Evolutionary conservation across 2,329 filamentous ascomycete species (phyloP), one percentile per base, ranked within the genome.

Genomic region (Fusarium stilboides): DNA sequence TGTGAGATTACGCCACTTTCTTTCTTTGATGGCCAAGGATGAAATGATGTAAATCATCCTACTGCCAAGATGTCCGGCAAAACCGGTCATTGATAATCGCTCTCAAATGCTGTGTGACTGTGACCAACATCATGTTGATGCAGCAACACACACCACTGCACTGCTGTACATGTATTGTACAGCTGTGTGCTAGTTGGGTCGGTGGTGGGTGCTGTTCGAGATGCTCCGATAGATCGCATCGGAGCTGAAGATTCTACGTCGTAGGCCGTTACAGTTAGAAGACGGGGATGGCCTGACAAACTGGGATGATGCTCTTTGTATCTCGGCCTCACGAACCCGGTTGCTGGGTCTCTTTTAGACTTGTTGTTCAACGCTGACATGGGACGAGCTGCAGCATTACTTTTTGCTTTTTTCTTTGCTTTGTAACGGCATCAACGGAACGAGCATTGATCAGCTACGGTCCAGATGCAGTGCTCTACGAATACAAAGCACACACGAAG

Each of bases 221-320:
- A 63, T 53, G 43, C 56, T 70, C 57, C 53, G 66, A 63, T 67
- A 54, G 37, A 70, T 70, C 57, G 58, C 50, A 69, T 68, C 67
- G 43, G 47, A 47, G 47, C 58, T 61, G 45, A 61, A 61, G 57
- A 55, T 52, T 51, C 19, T 42, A 22, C n/a, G 19, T 52, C 46
- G 37, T 46, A 39, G 50, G 46, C 44, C 57, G 28, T 31, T 31
- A 13, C 10, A 31, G 28, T 31, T 13, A 42, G 34, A 60, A 43
- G 39, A 40, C 37, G 44, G 40, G 28, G 34, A 51, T 44, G 34
- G 34, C 17, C 44, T 33, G 45, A 60, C 44, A 50, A 53, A 64
- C 47, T 64, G 56, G 49, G 24, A 49, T 45, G 37, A 45, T 31
- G 9, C 46, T 42, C 20, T 44, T 20, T 60, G 24, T 8, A 43